These are phyloP conservation scores for Galeopsis tetrahit DNA, from an alignment of 257 asterid species.

Conservation along the genomic window DNA sequence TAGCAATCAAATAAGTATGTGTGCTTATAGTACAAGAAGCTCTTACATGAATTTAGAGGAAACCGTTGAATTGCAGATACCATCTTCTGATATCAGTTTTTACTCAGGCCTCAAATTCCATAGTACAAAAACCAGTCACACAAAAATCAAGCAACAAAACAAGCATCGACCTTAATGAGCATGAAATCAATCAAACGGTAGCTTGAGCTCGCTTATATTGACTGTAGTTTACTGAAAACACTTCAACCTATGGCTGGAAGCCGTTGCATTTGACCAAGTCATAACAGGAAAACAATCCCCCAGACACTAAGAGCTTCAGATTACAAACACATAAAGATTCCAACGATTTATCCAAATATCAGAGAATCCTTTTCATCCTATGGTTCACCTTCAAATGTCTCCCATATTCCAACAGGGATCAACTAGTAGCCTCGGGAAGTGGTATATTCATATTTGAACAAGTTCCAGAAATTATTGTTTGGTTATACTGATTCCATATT, in stretches of 20 bases:
- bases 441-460: slow-evolving; percentile 11
- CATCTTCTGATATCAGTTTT: slow-evolving; percentile 45
- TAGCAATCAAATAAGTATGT: slow-evolving; percentile 17
- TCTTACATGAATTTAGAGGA: slow-evolving; percentile 50
- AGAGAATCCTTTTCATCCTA: slow-evolving; percentile 24
- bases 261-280: slow-evolving; percentile 32
- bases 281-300: slow-evolving; percentile 28
- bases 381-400: slow-evolving; percentile 29
- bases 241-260: slow-evolving; percentile 28
- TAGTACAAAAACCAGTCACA: slow-evolving; percentile 44
- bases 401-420: slow-evolving; percentile 27
- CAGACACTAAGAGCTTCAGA: slow-evolving; percentile 21
- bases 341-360: slow-evolving; percentile 18
- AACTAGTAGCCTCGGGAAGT: slow-evolving; percentile 12
- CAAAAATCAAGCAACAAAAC: slow-evolving; percentile 41
- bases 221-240: slow-evolving; percentile 27
- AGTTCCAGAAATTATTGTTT: slow-evolving; percentile 13
- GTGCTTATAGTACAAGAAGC: slow-evolving; percentile 39
- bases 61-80: slow-evolving; percentile 40
- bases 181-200: slow-evolving; percentile 37
- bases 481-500: slow-evolving; percentile 26
- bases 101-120: slow-evolving; percentile 44
- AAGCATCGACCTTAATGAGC: slow-evolving; percentile 38
- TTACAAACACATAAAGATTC: slow-evolving; percentile 25
- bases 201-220: slow-evolving; percentile 29